Conservation (phyloP, 2,329 filamentous ascomycete genomes). For the Ophiognomonia clavigignenti-juglandacearum region DNA sequence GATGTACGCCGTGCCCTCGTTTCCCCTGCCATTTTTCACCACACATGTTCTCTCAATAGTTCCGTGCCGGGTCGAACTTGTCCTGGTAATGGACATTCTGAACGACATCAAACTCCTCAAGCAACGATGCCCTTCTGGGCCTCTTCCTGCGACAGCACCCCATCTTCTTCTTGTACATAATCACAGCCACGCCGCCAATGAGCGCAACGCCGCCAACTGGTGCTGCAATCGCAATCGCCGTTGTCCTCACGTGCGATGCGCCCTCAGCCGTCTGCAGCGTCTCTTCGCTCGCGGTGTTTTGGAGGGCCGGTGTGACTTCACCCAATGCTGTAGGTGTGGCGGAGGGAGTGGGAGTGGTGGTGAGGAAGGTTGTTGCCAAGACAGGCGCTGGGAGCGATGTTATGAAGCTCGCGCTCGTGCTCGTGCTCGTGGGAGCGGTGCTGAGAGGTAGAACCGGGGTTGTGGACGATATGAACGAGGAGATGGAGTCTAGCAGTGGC, state of each 20-base stretch:
- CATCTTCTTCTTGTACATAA: constrained; percentile 12
- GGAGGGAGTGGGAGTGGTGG: neutral
- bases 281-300: neutral
- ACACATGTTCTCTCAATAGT: constrained; percentile 4
- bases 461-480: constrained; percentile 11
- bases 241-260: neutral
- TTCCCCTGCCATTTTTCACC: neutral
- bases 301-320: neutral
- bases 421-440: neutral
- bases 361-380: neutral
- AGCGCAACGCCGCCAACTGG: constrained; percentile 11
- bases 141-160: constrained; percentile 8
- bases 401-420: too few relatives aligned
- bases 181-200: neutral
- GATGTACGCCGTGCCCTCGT: neutral
- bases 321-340: neutral
- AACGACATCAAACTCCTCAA: constrained; percentile 9
- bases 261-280: neutral
- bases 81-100: constrained; percentile 6
- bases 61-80: constrained; percentile 13
- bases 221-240: constrained; percentile 10
- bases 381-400: too few relatives aligned
- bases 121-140: neutral
- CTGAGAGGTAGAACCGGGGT: neutral
- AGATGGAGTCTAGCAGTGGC: constrained; percentile 10